These are phyloP conservation scores for Xylariaceae sp. DNA, from an alignment of 2,329 filamentous ascomycete genomes.

Conservation along the genomic window DNA sequence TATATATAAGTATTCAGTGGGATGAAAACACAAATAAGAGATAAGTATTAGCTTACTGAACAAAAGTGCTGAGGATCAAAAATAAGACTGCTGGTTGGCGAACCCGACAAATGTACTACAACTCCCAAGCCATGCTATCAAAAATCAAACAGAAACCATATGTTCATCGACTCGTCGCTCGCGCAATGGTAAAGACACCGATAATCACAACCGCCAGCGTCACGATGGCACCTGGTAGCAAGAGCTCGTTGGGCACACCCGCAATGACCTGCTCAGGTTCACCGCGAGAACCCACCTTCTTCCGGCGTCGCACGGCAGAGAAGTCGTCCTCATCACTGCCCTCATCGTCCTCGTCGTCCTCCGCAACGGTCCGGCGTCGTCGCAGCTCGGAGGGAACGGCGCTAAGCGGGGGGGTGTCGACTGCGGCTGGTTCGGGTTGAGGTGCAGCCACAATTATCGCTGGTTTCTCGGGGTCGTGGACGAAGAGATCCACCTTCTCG, in stretches of 20 bases:
- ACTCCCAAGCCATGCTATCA: slow-evolving; percentile 13
- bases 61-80: slow-evolving; percentile 8
- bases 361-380: slow-evolving; percentile 39
- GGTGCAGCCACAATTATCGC: slow-evolving; percentile 61
- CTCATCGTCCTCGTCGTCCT: slow-evolving; percentile 50
- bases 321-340: slow-evolving; percentile 47
- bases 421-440: slow-evolving; percentile 34
- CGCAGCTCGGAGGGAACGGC: slow-evolving; percentile 41
- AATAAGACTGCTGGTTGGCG: slow-evolving; percentile 1
- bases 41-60: slow-evolving; percentile 15
- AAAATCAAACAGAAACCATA: background rate
- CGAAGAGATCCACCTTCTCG: slow-evolving; percentile 96
- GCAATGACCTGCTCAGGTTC: slow-evolving; percentile 74
- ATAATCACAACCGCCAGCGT: slow-evolving; percentile 93
- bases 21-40: slow-evolving; percentile 10
- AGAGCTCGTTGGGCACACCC: slow-evolving; percentile 87
- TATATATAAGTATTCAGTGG: too few relatives aligned
- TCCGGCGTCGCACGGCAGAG: slow-evolving; percentile 47
- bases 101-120: slow-evolving; percentile 2
- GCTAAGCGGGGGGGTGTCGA: slow-evolving; percentile 43
- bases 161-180: slow-evolving; percentile 51
- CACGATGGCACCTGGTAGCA: slow-evolving; percentile 89
- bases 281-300: slow-evolving; percentile 38
- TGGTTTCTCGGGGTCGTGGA: slow-evolving; percentile 89
- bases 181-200: slow-evolving; percentile 83